These are phyloP conservation scores for Ophiosphaerella herpotricha DNA, from an alignment of 2,329 filamentous ascomycete species.

Conservation along the genomic window DNA sequence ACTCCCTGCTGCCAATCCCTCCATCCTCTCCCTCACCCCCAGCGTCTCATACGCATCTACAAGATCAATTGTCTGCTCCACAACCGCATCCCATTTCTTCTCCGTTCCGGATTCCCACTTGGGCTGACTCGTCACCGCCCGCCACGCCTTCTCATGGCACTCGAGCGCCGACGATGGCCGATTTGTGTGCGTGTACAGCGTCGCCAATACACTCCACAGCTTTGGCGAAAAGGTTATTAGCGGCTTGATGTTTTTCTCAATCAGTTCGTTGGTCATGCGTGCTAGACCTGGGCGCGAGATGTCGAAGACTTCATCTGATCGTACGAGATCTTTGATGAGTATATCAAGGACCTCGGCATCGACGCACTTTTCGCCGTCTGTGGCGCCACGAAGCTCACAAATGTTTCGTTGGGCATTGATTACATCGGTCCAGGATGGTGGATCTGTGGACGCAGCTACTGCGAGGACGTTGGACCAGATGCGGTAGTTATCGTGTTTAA, in stretches of 20 bases:
- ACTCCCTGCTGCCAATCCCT: constrained; percentile 54
- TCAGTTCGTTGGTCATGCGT: constrained; percentile 68
- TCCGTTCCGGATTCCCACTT: constrained; percentile 62
- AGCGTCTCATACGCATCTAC: constrained; percentile 84
- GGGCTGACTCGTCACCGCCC: constrained; percentile 65
- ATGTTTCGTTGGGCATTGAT: constrained; percentile 75
- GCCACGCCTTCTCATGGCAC: constrained; percentile 88
- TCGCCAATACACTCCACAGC: constrained; percentile 76
- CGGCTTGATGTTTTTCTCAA: constrained; percentile 77
- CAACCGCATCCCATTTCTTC: constrained; percentile 71
- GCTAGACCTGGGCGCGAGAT: constrained; percentile 55
- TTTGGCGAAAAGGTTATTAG: constrained; percentile 79
- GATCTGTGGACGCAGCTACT: constrained; percentile 76
- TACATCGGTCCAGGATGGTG: constrained; percentile 76
- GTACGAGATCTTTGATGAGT: constrained; percentile 72
- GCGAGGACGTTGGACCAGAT: constrained; percentile 98
- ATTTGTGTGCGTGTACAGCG: constrained; percentile 72
- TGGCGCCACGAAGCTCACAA: constrained; percentile 70
- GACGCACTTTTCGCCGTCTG: constrained; percentile 74
- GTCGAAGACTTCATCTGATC: constrained; percentile 47
- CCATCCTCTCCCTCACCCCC: constrained; percentile 53
- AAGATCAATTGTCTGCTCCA: constrained; percentile 78
- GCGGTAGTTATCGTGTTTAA: constrained; percentile 84
- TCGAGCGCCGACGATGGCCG: constrained; percentile 75
- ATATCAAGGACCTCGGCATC: constrained; percentile 74